Conservation (phyloP, 2,329 filamentous ascomycete species). For the Macrophomina pseudophaseolina region DNA sequence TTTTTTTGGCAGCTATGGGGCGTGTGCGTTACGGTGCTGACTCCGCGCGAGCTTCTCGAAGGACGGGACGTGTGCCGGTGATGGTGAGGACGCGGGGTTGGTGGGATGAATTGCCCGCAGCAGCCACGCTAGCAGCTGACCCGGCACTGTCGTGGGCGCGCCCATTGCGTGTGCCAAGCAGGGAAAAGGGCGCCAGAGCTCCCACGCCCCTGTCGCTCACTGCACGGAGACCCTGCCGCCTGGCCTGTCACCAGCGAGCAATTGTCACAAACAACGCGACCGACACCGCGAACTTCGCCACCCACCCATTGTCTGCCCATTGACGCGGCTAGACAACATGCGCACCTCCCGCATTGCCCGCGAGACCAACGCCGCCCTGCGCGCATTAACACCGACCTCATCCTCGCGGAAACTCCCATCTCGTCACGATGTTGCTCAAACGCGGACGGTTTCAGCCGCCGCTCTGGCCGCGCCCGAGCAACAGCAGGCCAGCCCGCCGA, state of each 20-base stretch:
- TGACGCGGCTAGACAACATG: constrained; percentile 32
- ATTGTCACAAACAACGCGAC: neutral
- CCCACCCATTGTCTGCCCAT: neutral
- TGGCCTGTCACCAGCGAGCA: constrained; percentile 14
- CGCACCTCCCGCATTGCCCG: constrained; percentile 46
- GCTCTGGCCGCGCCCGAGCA: constrained; percentile 34
- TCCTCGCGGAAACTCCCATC: constrained; percentile 18
- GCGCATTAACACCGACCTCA: constrained; percentile 17
- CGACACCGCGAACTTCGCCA: neutral
- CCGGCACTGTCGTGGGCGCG: neutral
- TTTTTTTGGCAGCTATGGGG: neutral
- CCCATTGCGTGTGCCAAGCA: constrained; percentile 13
- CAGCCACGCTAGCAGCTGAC: neutral
- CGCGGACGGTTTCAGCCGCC: constrained; percentile 34
- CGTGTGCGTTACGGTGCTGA: constrained; percentile 1
- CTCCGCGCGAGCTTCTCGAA: constrained; percentile 15
- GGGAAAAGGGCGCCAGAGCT: neutral
- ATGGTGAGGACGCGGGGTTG: constrained; percentile 17
- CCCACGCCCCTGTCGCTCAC: neutral
- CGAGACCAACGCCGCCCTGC: constrained; percentile 35
- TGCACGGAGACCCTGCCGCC: neutral
- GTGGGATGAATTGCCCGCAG: constrained; percentile 9
- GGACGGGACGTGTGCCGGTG: constrained; percentile 2
- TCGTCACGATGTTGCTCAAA: constrained; percentile 22
- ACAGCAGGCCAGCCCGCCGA: constrained; percentile 29